Conservation (phyloP, 768 basidiomycete species). For the Russula brevipes region DNA sequence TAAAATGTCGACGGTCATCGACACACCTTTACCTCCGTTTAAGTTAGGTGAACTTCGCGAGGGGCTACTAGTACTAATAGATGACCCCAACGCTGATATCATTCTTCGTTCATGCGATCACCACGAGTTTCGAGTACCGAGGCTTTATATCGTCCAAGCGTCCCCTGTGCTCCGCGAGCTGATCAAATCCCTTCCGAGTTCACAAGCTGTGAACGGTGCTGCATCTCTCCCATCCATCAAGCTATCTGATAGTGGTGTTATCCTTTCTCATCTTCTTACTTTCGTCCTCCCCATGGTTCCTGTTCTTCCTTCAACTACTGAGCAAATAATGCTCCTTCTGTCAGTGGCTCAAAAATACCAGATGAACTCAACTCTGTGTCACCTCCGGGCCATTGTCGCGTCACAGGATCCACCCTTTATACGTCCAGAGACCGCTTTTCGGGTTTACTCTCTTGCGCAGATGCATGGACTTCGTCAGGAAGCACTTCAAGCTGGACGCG, state of each 20-base stretch:
- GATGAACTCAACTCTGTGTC: neutral
- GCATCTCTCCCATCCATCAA: neutral
- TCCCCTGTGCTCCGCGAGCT: slow-evolving; percentile 27
- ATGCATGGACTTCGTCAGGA: slow-evolving; percentile 7
- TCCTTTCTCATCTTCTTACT: slow-evolving; percentile 13
- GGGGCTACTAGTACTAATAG: no score
- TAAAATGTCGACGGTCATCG: no score
- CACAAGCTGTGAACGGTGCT: neutral
- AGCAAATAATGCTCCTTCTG: slow-evolving; percentile 1
- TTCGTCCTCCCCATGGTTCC: slow-evolving; percentile 4
- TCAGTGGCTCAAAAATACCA: slow-evolving; percentile 10
- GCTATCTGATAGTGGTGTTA: slow-evolving; percentile 5
- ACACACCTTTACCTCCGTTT: no score
- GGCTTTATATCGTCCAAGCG: slow-evolving; percentile 5
- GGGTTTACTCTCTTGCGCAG: slow-evolving; percentile 3
- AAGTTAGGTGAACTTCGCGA: no score
- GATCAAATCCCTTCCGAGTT: neutral
- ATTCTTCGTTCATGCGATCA: slow-evolving; percentile 3
- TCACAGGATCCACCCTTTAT: slow-evolving; percentile 7
- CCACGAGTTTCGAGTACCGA: slow-evolving; percentile 9
- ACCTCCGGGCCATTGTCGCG: neutral
- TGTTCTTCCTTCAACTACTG: slow-evolving; percentile 3
- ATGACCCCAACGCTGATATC: slow-evolving; percentile 3
- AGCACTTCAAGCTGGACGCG: neutral
- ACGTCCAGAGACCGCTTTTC: slow-evolving; percentile 1